phyloP scores from a whole-genome alignment of 139 green algal genomes.

The Penium margaritaceum region DNA sequence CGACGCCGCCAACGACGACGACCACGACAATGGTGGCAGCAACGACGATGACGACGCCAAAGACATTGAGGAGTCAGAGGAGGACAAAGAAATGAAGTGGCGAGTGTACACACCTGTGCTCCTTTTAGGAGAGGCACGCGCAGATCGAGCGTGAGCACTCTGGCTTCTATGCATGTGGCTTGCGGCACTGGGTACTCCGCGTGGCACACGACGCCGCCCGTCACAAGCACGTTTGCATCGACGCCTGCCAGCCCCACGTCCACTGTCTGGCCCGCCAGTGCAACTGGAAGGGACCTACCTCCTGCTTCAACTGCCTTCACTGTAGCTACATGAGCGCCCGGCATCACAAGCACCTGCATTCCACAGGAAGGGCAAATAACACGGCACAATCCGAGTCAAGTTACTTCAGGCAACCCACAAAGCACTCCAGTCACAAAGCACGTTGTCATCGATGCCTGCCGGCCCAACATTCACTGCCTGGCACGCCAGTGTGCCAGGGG shows the following conservation, averaged over 20 bases:
- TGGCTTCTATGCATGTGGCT: constrained; percentile 58
- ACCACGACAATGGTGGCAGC: too few species aligned
- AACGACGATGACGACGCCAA: too few species aligned
- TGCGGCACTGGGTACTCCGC: constrained; percentile 67
- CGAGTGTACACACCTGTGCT: constrained; percentile 23
- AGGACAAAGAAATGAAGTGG: too few species aligned
- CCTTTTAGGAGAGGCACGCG: constrained; percentile 65
- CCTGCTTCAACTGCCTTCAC: constrained; percentile 51
- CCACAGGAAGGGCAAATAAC: too few species aligned
- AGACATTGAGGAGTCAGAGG: too few species aligned
- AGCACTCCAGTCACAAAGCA: too few species aligned
- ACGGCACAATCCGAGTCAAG: too few species aligned
- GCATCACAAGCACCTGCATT: constrained; percentile 69
- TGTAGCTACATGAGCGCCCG: constrained; percentile 47
- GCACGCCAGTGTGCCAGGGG: too few species aligned
- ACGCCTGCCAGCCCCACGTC: constrained; percentile 67
- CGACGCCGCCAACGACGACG: too few species aligned
- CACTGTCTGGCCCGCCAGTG: constrained; percentile 66
- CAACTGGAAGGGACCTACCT: constrained; percentile 47
- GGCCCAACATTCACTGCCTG: too few species aligned
- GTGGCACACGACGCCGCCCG: constrained; percentile 64
- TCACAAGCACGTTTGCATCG: constrained; percentile 44
- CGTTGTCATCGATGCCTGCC: too few species aligned
- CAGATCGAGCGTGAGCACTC: constrained; percentile 73
- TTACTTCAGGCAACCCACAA: too few species aligned